Conservation (phyloP, 306 rosid species). For the Pterocarpus santalinus region DNA sequence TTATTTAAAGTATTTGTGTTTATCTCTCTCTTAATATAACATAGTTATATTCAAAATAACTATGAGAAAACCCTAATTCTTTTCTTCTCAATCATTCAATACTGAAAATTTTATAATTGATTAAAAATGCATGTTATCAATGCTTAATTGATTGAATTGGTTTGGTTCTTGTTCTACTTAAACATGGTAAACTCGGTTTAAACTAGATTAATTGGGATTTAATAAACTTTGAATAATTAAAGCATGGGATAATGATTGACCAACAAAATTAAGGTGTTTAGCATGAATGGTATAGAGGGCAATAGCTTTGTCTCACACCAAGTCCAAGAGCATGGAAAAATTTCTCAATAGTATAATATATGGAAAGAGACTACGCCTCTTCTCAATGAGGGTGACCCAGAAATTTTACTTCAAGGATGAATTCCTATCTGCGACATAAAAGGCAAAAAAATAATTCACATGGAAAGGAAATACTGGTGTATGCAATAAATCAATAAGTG, state of each 20-base stretch:
- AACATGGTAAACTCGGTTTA: too few relatives aligned
- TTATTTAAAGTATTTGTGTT: too few relatives aligned
- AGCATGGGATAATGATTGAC: not conserved
- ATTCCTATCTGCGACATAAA: conserved; percentile 17
- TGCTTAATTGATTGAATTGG: too few relatives aligned
- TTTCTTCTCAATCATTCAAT: not conserved
- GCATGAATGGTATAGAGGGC: not conserved
- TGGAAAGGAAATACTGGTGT: conserved; percentile 9
- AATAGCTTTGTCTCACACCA: not conserved
- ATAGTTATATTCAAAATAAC: too few relatives aligned
- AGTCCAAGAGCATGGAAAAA: not conserved
- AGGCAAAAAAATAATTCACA: conserved; percentile 41
- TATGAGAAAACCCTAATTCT: too few relatives aligned
- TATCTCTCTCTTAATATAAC: too few relatives aligned
- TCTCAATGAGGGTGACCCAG: conserved; percentile 16
- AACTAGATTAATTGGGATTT: too few relatives aligned
- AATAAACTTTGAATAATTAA: too few relatives aligned
- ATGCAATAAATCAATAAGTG: conserved; percentile 49
- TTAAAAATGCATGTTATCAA: too few relatives aligned
- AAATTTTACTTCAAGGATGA: conserved; percentile 33
- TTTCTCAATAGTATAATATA: not conserved
- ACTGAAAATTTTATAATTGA: not conserved
- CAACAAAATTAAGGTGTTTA: not conserved
- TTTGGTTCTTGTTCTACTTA: too few relatives aligned
- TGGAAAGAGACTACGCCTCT: conserved; percentile 15